phyloP scores from a whole-genome alignment of 169 alveolate species.

The Plasmodium vinckei region DNA sequence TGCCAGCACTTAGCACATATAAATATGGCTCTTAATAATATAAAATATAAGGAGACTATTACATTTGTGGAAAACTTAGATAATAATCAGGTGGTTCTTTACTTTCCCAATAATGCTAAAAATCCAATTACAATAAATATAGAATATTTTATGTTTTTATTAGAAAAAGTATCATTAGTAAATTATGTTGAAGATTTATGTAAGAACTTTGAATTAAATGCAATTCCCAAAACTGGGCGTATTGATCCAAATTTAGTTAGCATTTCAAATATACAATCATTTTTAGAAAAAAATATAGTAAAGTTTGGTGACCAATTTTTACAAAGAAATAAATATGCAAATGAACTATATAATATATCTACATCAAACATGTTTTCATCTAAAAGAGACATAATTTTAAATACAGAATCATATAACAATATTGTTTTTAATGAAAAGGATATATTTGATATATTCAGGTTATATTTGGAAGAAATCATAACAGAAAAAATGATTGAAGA shows the following conservation, averaged over 20 bases:
- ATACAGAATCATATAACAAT: constrained; percentile 31
- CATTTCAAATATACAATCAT: neutral
- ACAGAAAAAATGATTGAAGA: constrained; percentile 44
- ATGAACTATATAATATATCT: constrained; percentile 29
- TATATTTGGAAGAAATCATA: constrained; percentile 36
- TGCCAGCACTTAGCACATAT: constrained; percentile 34
- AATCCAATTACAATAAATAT: neutral
- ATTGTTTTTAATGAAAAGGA: constrained; percentile 57
- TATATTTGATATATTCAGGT: constrained; percentile 6
- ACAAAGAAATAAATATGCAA: constrained; percentile 41
- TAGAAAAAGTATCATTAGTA: constrained; percentile 57
- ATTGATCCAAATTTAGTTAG: constrained; percentile 5
- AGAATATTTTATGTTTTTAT: constrained; percentile 48
- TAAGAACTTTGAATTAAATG: constrained; percentile 10
- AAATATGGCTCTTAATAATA: constrained; percentile 1
- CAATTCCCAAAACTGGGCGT: neutral
- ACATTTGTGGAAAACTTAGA: constrained; percentile 12
- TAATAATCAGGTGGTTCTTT: neutral
- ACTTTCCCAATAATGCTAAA: neutral
- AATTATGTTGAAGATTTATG: constrained; percentile 51
- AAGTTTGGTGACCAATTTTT: constrained; percentile 16
- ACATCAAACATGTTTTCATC: constrained; percentile 34
- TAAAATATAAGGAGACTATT: constrained; percentile 12
- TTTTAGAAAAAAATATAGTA: constrained; percentile 15
- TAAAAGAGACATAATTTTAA: constrained; percentile 48